These are phyloP conservation scores for Simplicillium aogashimaense DNA, from an alignment of 2,329 filamentous ascomycete genomes.

Conservation along the genomic window DNA sequence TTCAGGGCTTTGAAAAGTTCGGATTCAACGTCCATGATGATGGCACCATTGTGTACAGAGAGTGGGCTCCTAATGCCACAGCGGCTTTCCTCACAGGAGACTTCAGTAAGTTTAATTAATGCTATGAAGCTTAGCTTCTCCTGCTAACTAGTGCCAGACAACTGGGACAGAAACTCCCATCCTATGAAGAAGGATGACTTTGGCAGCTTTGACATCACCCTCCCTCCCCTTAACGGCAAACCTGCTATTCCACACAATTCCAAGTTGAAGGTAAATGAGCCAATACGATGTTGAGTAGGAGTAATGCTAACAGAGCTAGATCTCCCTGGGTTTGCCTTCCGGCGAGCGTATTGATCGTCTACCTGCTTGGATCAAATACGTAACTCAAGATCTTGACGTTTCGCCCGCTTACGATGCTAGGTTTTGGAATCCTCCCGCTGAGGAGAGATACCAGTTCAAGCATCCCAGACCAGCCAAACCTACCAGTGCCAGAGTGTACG, in stretches of 20 bases:
- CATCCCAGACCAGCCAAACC: constrained; percentile 76
- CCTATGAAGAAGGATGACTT: constrained; percentile 80
- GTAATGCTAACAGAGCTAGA: constrained; percentile 36
- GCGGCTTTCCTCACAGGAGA: constrained; percentile 84
- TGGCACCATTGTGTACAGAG: constrained; percentile 80
- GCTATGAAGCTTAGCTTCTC: background rate
- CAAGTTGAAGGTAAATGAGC: constrained; percentile 71
- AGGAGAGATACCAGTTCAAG: constrained; percentile 76
- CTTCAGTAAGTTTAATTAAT: constrained; percentile 57
- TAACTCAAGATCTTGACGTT: constrained; percentile 82
- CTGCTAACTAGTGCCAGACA: constrained; percentile 45
- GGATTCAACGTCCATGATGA: constrained; percentile 75
- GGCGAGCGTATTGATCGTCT: constrained; percentile 80
- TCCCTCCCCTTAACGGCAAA: constrained; percentile 65
- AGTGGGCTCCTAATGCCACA: constrained; percentile 90
- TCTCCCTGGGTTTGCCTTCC: constrained; percentile 69
- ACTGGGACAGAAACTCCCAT: constrained; percentile 75
- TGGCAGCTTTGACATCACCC: constrained; percentile 75
- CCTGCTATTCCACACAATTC: constrained; percentile 84
- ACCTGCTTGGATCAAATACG: constrained; percentile 94
- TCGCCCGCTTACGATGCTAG: constrained; percentile 90
- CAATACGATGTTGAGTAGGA: background rate
- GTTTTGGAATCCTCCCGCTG: constrained; percentile 87
- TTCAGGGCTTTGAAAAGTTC: constrained; percentile 73
- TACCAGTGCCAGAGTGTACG: constrained; percentile 80